Evolutionary conservation across 257 asterid genomes (phyloP).

Genomic region (Hygrophila difformis): DNA sequence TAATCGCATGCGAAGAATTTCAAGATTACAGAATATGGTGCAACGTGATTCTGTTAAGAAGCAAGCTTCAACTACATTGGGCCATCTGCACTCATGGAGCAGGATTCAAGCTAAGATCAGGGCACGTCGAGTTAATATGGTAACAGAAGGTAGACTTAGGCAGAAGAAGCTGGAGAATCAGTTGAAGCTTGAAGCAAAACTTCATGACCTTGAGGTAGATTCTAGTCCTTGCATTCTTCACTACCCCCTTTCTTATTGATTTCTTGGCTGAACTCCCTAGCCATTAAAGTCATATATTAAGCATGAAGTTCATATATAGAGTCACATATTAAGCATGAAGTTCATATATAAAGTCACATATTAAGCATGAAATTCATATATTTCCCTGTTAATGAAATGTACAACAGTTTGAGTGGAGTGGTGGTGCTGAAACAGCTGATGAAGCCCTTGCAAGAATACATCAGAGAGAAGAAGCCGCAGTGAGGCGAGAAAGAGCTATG

Average conservation of each 20-base stretch:
- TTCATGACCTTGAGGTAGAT: constrained; percentile 78
- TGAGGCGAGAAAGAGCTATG: constrained; percentile 83
- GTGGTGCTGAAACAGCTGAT: constrained; percentile 65
- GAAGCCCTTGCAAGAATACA: constrained; percentile 78
- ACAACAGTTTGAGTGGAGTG: constrained; percentile 83
- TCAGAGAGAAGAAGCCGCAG: constrained; percentile 88
- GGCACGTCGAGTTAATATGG: constrained; percentile 71
- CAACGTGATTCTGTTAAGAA: constrained; percentile 46
- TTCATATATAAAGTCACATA: background rate
- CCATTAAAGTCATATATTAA: background rate
- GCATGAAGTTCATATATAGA: background rate
- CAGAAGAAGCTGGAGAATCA: constrained; percentile 77
- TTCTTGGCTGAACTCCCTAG: background rate
- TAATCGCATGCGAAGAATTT: constrained; percentile 43
- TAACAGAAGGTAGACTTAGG: constrained; percentile 57
- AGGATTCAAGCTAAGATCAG: constrained; percentile 60
- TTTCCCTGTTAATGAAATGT: constrained; percentile 4
- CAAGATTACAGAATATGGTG: constrained; percentile 48
- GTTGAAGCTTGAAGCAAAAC: constrained; percentile 76
- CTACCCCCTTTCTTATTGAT: constrained; percentile 2
- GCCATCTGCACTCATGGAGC: constrained; percentile 68
- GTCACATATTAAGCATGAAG: background rate
- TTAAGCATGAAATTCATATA: background rate
- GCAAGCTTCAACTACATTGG: constrained; percentile 67
- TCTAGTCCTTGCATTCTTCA: constrained; percentile 1